Percentiles rank a stretch among this genome's conserved stretches.
These are phyloP conservation scores for Solanum habrochaites DNA, from an alignment of 257 asterid genomes.

Conservation along the genomic window DNA sequence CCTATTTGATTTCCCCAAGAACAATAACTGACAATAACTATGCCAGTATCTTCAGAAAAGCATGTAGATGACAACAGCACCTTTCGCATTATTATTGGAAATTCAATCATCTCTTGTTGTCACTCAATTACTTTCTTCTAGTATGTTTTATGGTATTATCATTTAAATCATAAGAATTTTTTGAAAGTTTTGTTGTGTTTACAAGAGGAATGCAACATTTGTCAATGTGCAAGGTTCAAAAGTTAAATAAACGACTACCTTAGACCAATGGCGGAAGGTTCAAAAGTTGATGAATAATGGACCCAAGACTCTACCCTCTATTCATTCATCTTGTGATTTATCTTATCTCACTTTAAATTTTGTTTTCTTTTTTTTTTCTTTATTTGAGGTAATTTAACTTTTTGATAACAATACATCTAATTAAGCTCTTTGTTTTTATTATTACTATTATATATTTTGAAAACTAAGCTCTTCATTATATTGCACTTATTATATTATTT, in stretches of 20 bases:
- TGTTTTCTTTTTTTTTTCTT: not conserved
- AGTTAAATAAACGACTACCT: not conserved
- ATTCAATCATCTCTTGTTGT: not conserved
- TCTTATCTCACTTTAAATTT: not conserved
- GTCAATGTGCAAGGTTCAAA: not conserved
- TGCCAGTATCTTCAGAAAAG: not conserved
- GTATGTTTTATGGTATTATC: not conserved
- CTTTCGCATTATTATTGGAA: not conserved
- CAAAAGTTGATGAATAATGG: not conserved
- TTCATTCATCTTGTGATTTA: not conserved
- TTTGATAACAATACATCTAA: not conserved
- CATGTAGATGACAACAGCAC: not conserved
- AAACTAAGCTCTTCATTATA: not conserved
- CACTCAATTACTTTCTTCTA: not conserved
- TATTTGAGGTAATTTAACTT: not conserved
- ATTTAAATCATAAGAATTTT: not conserved
- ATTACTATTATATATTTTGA: not conserved
- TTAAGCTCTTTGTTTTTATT: not conserved
- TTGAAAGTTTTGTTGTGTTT: not conserved
- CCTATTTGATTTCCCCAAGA: not conserved
- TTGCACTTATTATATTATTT: not conserved
- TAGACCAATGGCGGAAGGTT: not conserved
- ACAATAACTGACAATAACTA: not conserved
- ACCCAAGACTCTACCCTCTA: not conserved
- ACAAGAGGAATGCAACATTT: not conserved